Base-by-base conservation (phyloP, 345 rosid species). In the Eucalyptus coolabah region DNA sequence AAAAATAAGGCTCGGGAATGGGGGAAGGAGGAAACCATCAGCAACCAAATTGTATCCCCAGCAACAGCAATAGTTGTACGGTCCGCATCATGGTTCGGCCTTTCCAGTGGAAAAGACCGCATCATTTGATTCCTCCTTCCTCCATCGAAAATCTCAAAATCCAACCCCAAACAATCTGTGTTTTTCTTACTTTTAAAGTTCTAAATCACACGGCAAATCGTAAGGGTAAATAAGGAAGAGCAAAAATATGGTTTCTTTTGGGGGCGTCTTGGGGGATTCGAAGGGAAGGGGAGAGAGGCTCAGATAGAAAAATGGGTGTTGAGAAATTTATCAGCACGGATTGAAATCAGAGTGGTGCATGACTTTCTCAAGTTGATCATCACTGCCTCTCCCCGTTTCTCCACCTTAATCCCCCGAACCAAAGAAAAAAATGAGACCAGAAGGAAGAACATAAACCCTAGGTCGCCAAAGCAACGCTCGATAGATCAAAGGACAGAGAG, bases 61-160 rank as follows among this genome's bases (percentile, higher is more conserved):
- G 86, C 67, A 94, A 92, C 95, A 85, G 60, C 30, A 65, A 34
- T 40, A 50, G 94, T 93, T 91, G 88, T 93, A 47, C 94, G 92
- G 96, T 93, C 96, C 96, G 95, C 96, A 93, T 94, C 96, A 91
- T 94, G 96, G 96, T 91, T 90, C 88, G 86, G 88, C 88, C 90
- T 59, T 87, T 86, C 88, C 21, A 42, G 51, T 10, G 19, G 42
- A 26, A 77, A 91, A 88, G 93, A 88, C 89, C 89, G 23, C 93
- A 94, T 94, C 95, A 93, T 67, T 18, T 91, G 95, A 88, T 87
- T 93, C 91, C 90, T 54, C 23, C 56, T 14, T 56, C 51, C n/a
- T 34, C 23, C 28, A 26, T 32, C 60, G 15, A 50, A 49, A 19
- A 86, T 30, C 23, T 18, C 56, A 19, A 53, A 53, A 86, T 49